Conservation (phyloP, 805 yeast species). For the Myxozyma mucilagina region DNA sequence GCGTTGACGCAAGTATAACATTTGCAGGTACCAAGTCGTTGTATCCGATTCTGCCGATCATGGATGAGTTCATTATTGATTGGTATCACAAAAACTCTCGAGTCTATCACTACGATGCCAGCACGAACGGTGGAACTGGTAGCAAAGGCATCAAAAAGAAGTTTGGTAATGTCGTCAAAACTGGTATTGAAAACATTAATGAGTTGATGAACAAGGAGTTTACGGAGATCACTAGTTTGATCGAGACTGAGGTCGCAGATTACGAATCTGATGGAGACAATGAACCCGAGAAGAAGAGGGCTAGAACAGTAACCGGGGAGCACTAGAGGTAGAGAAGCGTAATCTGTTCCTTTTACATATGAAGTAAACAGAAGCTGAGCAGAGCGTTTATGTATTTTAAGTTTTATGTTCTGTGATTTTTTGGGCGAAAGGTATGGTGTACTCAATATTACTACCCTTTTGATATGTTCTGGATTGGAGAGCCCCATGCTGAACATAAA, state of each 20-base stretch:
- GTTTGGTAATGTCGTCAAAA: slow-evolving; percentile 82
- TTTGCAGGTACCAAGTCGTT: slow-evolving; percentile 69
- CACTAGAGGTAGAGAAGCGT: neutral
- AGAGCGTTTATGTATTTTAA: neutral
- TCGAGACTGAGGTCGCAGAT: slow-evolving; percentile 68
- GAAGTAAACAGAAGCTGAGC: neutral
- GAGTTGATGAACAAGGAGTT: slow-evolving; percentile 78
- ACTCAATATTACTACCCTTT: too few species aligned
- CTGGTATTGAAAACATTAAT: slow-evolving; percentile 70
- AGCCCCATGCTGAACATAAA: too few species aligned
- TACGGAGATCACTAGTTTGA: slow-evolving; percentile 82
- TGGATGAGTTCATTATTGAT: slow-evolving; percentile 86
- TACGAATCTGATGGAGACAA: slow-evolving; percentile 2
- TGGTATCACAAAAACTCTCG: slow-evolving; percentile 89
- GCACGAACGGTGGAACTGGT: neutral
- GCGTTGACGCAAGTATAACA: slow-evolving; percentile 64
- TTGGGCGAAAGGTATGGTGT: too few species aligned
- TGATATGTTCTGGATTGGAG: too few species aligned
- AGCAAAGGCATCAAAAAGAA: slow-evolving; percentile 57
- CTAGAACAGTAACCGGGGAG: slow-evolving; percentile 7
- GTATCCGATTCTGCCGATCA: slow-evolving; percentile 76
- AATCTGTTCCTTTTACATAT: neutral
- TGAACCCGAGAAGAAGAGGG: slow-evolving; percentile 16
- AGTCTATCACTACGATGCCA: slow-evolving; percentile 49
- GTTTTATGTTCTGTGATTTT: neutral